Conservation (phyloP, 768 basidiomycete genomes). For the Lactarius sanguifluus region DNA sequence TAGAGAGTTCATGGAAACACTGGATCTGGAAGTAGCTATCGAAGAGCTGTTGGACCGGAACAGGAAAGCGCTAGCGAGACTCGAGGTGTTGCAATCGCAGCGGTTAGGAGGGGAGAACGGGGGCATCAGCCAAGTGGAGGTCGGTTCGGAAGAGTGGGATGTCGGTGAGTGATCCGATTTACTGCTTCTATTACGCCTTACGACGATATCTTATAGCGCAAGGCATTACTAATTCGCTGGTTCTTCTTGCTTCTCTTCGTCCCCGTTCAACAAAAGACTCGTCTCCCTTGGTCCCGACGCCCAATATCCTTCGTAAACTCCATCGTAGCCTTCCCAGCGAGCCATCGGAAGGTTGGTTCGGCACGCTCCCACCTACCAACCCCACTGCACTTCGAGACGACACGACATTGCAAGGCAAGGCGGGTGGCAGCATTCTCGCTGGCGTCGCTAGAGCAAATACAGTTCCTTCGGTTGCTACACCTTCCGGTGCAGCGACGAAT, state of each 20-base stretch:
- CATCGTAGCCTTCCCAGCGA: conserved; percentile 65
- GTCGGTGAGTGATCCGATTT: conserved; percentile 51
- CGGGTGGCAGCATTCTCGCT: conserved; percentile 30
- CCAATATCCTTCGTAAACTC: conserved; percentile 64
- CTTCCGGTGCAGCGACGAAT: conserved; percentile 36
- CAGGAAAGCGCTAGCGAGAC: conserved; percentile 56
- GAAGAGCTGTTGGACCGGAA: conserved; percentile 69
- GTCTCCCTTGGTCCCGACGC: conserved; percentile 58
- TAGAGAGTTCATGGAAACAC: conserved; percentile 57
- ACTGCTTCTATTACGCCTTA: conserved; percentile 9
- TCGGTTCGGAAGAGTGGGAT: conserved; percentile 81
- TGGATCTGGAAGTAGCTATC: conserved; percentile 69
- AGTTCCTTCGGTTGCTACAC: conserved; percentile 23
- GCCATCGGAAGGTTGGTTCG: conserved; percentile 68
- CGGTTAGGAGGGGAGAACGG: conserved; percentile 52
- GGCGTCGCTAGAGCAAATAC: conserved; percentile 23
- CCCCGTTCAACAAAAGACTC: conserved; percentile 53
- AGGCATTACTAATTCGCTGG: conserved; percentile 68
- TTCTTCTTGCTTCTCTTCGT: conserved; percentile 65
- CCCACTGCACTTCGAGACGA: conserved; percentile 70
- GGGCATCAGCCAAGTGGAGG: conserved; percentile 48
- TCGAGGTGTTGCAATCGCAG: conserved; percentile 63
- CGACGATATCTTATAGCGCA: conserved; percentile 50
- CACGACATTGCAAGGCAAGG: conserved; percentile 65
- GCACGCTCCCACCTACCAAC: conserved; percentile 60